Base-by-base conservation (phyloP, 345 rosid genomes). In the Gynandropsis gynandra region DNA sequence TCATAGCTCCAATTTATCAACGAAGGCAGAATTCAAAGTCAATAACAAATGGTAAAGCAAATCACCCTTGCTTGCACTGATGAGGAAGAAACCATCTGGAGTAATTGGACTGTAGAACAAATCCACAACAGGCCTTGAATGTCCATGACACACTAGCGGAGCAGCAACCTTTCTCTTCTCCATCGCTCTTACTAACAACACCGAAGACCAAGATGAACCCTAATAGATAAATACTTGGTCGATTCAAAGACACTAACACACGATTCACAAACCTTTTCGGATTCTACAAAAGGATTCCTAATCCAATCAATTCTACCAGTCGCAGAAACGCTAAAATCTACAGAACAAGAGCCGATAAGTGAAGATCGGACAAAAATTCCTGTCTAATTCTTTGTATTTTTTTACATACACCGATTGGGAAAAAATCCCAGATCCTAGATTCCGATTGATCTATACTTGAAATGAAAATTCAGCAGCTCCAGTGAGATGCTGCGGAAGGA, bases 81-180 rank as follows among this genome's bases (percentile, higher is more conserved):
- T 78, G 61, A 80, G 77, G 69, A 83, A 83, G 74, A 78, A 83
- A 0, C 93, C 93, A 80, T 83, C 93, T 2, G 85, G 85, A 27
- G 93, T 80, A 18, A 76, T 47, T 10, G 87, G 81, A 63, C 85
- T 83, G 62, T 78, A 83, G 68, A 68, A 81, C 61, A 84, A 72
- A 79, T 76, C 85, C 39, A 81, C 88, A 9, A 84, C 88, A n/a
- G 93, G 93, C 44, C 88, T 76, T 7, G 93, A 84, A 71, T 79
- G 89, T 9, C 89, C 89, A 53, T 85, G 94, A 69, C 89, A 85
- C 8, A 81, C 86, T 62, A 79, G 69, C 52, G 94, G 94, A 58
- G 77, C 77, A 0, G 76, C 65, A 32, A 72, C 73, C 63, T 77
- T 85, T 52, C 75, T 85, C 86, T 85, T 85, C 37, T 85, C 94